These are phyloP conservation scores for Hypoxylon rickii DNA, from an alignment of 495 filamentous ascomycete species.

Conservation along the genomic window DNA sequence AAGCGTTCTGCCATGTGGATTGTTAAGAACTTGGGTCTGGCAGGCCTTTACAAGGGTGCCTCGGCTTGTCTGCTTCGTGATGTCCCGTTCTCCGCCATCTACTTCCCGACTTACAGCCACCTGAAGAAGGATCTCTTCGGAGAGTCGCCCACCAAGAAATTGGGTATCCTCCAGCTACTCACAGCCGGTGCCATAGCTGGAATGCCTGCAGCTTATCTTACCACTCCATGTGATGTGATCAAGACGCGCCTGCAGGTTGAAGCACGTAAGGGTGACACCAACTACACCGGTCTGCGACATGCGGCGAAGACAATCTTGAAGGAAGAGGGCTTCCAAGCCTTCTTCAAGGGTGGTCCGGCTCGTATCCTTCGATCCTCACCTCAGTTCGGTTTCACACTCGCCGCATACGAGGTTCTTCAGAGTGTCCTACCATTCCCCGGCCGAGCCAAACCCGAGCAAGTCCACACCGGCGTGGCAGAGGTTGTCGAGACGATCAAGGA, in stretches of 20 bases:
- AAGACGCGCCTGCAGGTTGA: slow-evolving; percentile 98
- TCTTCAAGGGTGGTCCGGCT: slow-evolving; percentile 97
- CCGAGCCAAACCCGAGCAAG: slow-evolving; percentile 48
- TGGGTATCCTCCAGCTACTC: slow-evolving; percentile 89
- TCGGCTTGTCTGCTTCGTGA: slow-evolving; percentile 93
- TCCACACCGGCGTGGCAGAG: slow-evolving; percentile 44
- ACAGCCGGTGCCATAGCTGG: slow-evolving; percentile 95
- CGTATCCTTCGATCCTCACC: slow-evolving; percentile 92
- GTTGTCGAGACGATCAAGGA: slow-evolving; percentile 48
- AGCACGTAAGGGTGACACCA: slow-evolving; percentile 88
- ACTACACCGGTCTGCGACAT: slow-evolving; percentile 86
- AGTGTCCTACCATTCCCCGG: slow-evolving; percentile 80
- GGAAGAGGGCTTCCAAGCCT: slow-evolving; percentile 92
- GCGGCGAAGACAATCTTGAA: slow-evolving; percentile 79
- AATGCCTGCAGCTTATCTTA: slow-evolving; percentile 98
- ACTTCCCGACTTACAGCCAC: slow-evolving; percentile 96
- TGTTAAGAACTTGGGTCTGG: slow-evolving; percentile 89
- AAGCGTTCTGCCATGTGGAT: slow-evolving; percentile 97
- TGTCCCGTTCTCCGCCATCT: slow-evolving; percentile 97
- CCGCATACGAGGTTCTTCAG: slow-evolving; percentile 91
- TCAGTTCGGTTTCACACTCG: slow-evolving; percentile 97
- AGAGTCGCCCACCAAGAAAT: slow-evolving; percentile 84
- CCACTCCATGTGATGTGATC: slow-evolving; percentile 97
- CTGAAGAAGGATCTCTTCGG: slow-evolving; percentile 93
- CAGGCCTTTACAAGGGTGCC: slow-evolving; percentile 97